A percentile compares a stretch with the other conserved stretches of the same genome.
Conservation (phyloP, 75 land plant genomes). For the Adiantum capillusveneris region DNA sequence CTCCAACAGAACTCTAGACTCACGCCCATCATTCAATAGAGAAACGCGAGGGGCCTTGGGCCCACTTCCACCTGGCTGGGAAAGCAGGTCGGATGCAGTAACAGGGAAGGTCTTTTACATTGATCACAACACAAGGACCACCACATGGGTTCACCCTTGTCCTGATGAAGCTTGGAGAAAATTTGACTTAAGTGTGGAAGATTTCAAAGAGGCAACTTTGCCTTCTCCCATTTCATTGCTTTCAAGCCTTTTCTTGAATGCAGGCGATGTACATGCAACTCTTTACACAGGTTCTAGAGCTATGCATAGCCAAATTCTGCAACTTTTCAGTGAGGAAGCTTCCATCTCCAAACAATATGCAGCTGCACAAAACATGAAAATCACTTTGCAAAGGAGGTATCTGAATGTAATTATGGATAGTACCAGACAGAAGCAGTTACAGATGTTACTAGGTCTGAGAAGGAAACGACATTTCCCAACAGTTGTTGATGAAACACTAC, state of each 20-base stretch:
- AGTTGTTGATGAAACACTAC: slow-evolving; percentile 43
- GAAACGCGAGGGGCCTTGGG: slow-evolving; percentile 49
- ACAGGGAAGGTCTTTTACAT: slow-evolving; percentile 88
- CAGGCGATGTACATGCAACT: slow-evolving; percentile 99
- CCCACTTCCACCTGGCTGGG: slow-evolving; percentile 97
- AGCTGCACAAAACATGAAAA: slow-evolving; percentile 84
- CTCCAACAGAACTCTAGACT: slow-evolving; percentile 33
- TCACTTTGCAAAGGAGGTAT: slow-evolving; percentile 86
- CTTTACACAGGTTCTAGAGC: slow-evolving; percentile 96
- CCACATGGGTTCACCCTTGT: slow-evolving; percentile 92
- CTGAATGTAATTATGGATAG: slow-evolving; percentile 80
- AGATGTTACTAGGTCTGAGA: slow-evolving; percentile 88
- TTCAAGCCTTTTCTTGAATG: slow-evolving; percentile 72
- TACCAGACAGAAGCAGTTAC: slow-evolving; percentile 93
- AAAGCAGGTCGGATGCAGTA: slow-evolving; percentile 81
- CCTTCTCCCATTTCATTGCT: slow-evolving; percentile 61
- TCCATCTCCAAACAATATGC: slow-evolving; percentile 68
- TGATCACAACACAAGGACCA: slow-evolving; percentile 88
- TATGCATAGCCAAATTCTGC: slow-evolving; percentile 97
- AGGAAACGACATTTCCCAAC: slow-evolving; percentile 89
- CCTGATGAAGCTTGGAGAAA: slow-evolving; percentile 96
- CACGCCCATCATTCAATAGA: slow-evolving; percentile 19
- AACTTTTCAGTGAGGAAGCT: slow-evolving; percentile 74
- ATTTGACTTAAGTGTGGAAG: slow-evolving; percentile 83
- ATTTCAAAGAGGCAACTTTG: slow-evolving; percentile 79